Base-by-base conservation (phyloP, 2,329 filamentous ascomycete species). In the Didymella pomorum region DNA sequence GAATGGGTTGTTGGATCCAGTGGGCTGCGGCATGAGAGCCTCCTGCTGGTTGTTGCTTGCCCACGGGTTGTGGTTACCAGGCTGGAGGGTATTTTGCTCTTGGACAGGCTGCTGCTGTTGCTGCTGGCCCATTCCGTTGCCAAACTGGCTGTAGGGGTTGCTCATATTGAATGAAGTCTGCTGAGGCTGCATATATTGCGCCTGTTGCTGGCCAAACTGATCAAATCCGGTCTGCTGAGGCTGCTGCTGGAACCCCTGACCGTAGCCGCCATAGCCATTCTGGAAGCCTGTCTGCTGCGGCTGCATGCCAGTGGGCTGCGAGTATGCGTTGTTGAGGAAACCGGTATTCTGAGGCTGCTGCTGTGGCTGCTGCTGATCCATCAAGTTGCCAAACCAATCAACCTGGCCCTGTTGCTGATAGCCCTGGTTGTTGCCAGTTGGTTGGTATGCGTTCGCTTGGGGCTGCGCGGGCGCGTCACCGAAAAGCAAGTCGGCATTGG, bases 1-100 rank as follows among this genome's bases (percentile, higher is more conserved):
- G 73, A 99, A 99, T 2, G 95, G 95, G 75, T 99, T 99, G 82
- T 99, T 99, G 16, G 95, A 98, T 46, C 95, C 95, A 2, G 95
- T 99, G 3, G 91, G 89, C 73, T 92, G 90, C 4, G 93, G 90
- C 73, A 90, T 89, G 63, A 97, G 79, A 2, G 88, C 79, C 51
- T 90, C 84, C n/a, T 87, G 81, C 43, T 86, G 82, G 63, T 85
- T 85, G 49, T 75, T 73, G 10, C 70, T 69, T 23, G 92, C 90
- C 92, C 94, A 99, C 0, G 95, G 95, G 76, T 99, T 99, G 80
- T 98, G 96, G 77, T 87, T 96, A 33, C 93, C 93, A 23, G 93
- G 83, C 62, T 92, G 89, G 20, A 88, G 82, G 20, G 86, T 82
- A 48, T 86, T 81, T 71, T 89, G 90, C 63, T 85, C 83, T 72